Base-by-base conservation (phyloP, 768 basidiomycete species). In the Tricholoma bakamatsutake region DNA sequence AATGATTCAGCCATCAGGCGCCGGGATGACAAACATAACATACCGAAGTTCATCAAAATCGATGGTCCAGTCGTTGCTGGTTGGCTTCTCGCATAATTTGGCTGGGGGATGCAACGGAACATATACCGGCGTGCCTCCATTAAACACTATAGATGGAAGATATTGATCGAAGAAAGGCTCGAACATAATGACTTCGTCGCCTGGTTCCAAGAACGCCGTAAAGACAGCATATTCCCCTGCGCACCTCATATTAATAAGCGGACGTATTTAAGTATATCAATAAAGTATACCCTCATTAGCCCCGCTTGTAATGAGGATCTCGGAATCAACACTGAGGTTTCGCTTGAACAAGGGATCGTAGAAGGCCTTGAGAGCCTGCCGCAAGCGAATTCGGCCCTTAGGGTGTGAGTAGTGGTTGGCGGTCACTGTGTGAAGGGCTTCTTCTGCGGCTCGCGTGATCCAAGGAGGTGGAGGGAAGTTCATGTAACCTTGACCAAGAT, bases 151-250 rank as follows among this genome's bases (percentile, higher is more conserved):
- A 5, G 90, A 92, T 21, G 94, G 88, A 51, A 94, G 80, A 69
- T 94, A 96, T 69, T 98, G 95, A 66, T 98, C 95, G 66, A 97
- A 98, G 78, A 93, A 97, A 1, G 95, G 96, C 71, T 98, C 97
- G 66, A 98, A 95, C 82, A 98, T 87, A 71, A 99, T 96, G 59
- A 98, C 96, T 70, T 99, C 97, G 65, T 98, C 97, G 3, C 89
- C 96, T 35, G 82, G 79, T 58, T 98, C 87, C 37, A 97, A 71
- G 74, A 96, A 98, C 0, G 97, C 97, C 10, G 85, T 82, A 63
- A 96, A 90, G 51, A 94, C 90, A 50, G 95, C 84, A 69, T 96
- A 98, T 78, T 93, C 90, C 24, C 96, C 95, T 93, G 68, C 47
- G 17, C 28, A 27, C 21, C 13, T 12, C 12, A 40, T 42, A 21